Conservation (phyloP, 768 basidiomycete genomes). For the button mushroom (Agaricus bisporus) region DNA sequence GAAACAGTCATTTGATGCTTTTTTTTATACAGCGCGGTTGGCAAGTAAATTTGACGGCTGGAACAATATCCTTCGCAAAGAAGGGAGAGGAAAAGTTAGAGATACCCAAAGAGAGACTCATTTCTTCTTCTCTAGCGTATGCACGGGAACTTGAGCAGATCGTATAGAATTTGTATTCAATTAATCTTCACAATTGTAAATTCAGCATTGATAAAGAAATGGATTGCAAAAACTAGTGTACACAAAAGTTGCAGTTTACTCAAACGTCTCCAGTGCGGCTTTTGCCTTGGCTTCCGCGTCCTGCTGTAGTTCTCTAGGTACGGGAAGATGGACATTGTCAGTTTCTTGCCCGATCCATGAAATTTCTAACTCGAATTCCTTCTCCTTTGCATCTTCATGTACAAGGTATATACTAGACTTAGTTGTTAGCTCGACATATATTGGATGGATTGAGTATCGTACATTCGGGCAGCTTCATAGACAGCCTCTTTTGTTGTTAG, state of each 20-base stretch:
- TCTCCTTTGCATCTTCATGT: conserved; percentile 97
- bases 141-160: conserved; percentile 90
- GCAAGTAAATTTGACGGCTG: conserved; percentile 69
- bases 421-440: not conserved
- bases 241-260: conserved; percentile 22
- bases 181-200: conserved; percentile 14
- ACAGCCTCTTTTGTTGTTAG: conserved; percentile 82
- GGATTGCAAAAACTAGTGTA: conserved; percentile 6
- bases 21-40: conserved; percentile 60
- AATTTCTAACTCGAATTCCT: conserved; percentile 97
- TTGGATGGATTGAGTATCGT: conserved; percentile 22
- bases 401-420: conserved; percentile 83
- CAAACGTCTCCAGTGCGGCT: conserved; percentile 66
- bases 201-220: conserved; percentile 8
- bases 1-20: conserved; percentile 3
- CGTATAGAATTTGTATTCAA: conserved; percentile 45
- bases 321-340: conserved; percentile 68
- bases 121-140: conserved; percentile 69
- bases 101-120: conserved; percentile 81
- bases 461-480: conserved; percentile 94
- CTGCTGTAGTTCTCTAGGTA: conserved; percentile 77
- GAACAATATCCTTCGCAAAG: conserved; percentile 70
- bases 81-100: conserved; percentile 80
- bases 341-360: conserved; percentile 93
- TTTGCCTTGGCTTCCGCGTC: conserved; percentile 89